Conservation (phyloP, 257 asterid species). For the Capsicum rhomboideum region DNA sequence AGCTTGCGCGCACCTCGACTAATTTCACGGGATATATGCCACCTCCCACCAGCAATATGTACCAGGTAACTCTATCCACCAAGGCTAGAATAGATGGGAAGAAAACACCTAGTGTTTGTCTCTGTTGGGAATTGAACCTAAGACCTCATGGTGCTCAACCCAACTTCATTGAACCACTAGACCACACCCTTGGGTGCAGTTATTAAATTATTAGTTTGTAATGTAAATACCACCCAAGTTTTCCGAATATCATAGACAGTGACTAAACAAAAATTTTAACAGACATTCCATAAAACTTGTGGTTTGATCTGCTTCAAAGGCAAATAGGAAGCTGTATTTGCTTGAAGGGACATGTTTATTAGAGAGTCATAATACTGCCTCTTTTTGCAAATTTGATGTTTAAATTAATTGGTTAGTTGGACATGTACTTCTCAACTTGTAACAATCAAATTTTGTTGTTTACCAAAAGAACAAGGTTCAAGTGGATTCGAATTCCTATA, state of each 20-base stretch:
- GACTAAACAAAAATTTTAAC: background rate
- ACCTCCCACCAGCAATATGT: no score
- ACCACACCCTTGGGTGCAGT: no score
- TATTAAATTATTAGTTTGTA: no score
- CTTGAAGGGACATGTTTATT: background rate
- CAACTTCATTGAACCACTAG: no score
- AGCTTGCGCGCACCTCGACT: no score
- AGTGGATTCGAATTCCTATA: background rate
- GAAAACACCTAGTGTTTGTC: no score
- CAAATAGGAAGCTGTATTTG: background rate
- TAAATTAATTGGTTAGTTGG: background rate
- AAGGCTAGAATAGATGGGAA: no score
- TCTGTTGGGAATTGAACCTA: no score
- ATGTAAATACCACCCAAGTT: background rate
- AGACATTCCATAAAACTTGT: background rate
- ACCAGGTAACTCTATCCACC: no score
- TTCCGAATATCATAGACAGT: background rate
- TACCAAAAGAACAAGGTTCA: background rate
- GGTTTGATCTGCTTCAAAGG: background rate
- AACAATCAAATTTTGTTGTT: background rate
- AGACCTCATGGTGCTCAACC: no score
- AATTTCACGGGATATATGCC: no score
- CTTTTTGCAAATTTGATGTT: background rate
- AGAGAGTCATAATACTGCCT: background rate
- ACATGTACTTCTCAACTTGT: background rate